Conservation (phyloP, 208 protist species). For the Trypanosoma boissoni region DNA sequence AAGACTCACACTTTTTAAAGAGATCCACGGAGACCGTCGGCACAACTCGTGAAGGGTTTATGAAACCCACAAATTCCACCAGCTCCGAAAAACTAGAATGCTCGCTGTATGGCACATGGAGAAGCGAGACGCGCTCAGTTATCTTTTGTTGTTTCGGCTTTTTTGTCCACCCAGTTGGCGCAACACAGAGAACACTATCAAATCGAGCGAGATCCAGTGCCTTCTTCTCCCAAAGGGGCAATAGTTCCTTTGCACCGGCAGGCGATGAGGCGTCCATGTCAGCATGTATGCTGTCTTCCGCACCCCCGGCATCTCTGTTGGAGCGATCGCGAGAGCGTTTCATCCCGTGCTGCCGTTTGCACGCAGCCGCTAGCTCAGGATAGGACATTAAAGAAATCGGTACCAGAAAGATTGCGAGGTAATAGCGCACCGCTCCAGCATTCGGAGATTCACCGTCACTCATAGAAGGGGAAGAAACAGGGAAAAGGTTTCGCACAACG, state of each 20-base stretch:
- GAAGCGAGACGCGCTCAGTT: constrained; percentile 26
- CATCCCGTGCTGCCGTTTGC: no score
- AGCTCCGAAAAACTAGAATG: constrained; percentile 85
- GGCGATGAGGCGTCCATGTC: not conserved
- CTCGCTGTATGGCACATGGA: constrained; percentile 85
- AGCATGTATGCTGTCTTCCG: not conserved
- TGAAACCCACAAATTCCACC: constrained; percentile 64
- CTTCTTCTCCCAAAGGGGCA: constrained; percentile 38
- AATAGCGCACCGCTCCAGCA: constrained; percentile 7
- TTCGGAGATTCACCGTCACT: not conserved
- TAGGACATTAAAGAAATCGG: constrained; percentile 39
- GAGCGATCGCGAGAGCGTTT: no score
- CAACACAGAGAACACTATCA: constrained; percentile 62
- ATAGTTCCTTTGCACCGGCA: not conserved
- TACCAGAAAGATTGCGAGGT: constrained; percentile 46
- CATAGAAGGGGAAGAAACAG: not conserved
- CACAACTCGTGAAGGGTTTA: constrained; percentile 64
- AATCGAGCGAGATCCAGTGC: constrained; percentile 42
- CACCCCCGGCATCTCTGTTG: no score
- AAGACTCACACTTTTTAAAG: constrained; percentile 56
- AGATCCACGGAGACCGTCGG: constrained; percentile 76
- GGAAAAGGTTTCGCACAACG: constrained; percentile 9
- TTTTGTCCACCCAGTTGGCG: constrained; percentile 83
- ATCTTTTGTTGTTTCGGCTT: constrained; percentile 22
- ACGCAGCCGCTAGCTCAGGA: constrained; percentile 25